Evolutionary conservation across 257 asterid species (phyloP).

Genomic region (Plantago ovata): DNA sequence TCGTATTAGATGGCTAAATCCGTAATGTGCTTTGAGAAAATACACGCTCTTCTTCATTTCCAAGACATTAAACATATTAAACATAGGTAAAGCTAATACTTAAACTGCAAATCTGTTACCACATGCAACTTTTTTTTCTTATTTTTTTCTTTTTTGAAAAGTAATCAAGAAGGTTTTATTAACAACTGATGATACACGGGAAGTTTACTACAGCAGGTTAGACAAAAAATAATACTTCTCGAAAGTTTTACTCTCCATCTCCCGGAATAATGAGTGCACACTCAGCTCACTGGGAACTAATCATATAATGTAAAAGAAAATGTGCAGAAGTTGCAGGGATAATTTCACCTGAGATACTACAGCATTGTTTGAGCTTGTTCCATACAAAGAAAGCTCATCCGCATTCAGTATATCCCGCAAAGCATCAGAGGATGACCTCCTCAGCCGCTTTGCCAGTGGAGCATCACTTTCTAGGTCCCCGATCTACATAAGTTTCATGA

Average conservation of each 20-base stretch:
- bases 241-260: too few species aligned
- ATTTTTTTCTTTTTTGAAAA: too few species aligned
- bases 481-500: conserved; percentile 44
- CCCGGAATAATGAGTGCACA: too few species aligned
- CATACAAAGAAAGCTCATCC: conserved; percentile 86
- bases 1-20: too few species aligned
- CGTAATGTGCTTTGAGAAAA: too few species aligned
- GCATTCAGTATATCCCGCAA: conserved; percentile 74
- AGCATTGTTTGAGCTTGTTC: conserved; percentile 71
- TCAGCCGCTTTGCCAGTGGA: conserved; percentile 67
- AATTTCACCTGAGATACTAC: conserved; percentile 69
- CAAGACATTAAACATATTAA: neutral
- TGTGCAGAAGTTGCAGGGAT: conserved; percentile 6
- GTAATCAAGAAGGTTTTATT: too few species aligned
- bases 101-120: conserved; percentile 7
- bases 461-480: conserved; percentile 87
- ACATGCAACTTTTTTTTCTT: too few species aligned
- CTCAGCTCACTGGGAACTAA: conserved; percentile 4
- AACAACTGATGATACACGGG: too few species aligned
- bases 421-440: conserved; percentile 81
- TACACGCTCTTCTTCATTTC: too few species aligned
- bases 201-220: too few species aligned
- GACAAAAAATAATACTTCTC: too few species aligned
- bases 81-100: conserved; percentile 1
- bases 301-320: conserved; percentile 5